Conservation (phyloP, 2,329 filamentous ascomycete species). For the Beauveria varroae region DNA sequence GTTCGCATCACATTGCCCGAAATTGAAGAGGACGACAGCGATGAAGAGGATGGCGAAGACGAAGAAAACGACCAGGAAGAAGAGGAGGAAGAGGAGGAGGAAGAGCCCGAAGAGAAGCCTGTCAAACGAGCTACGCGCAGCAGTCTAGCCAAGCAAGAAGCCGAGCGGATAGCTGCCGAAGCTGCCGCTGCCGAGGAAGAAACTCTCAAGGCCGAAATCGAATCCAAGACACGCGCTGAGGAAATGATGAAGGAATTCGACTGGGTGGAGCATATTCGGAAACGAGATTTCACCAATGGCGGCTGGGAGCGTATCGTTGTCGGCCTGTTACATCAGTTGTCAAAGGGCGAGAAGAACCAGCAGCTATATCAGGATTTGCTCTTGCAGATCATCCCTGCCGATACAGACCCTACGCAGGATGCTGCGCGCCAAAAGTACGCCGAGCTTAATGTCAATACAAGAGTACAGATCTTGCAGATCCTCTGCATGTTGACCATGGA, state of each 20-base stretch:
- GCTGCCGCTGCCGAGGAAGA: slow-evolving; percentile 46
- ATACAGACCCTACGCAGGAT: slow-evolving; percentile 66
- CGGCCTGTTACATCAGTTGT: slow-evolving; percentile 77
- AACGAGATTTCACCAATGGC: slow-evolving; percentile 77
- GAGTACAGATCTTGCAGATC: slow-evolving; percentile 73
- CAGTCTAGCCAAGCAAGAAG: slow-evolving; percentile 75
- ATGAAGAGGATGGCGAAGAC: slow-evolving; percentile 52
- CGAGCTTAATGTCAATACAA: slow-evolving; percentile 72
- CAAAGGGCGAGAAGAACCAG: slow-evolving; percentile 63
- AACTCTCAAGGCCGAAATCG: slow-evolving; percentile 37
- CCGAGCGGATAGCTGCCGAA: slow-evolving; percentile 58
- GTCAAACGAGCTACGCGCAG: slow-evolving; percentile 71
- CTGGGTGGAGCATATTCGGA: slow-evolving; percentile 79
- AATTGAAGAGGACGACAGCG: slow-evolving; percentile 62
- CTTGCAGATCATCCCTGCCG: slow-evolving; percentile 69
- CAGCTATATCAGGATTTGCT: slow-evolving; percentile 73
- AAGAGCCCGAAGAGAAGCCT: slow-evolving; percentile 64
- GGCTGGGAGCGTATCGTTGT: slow-evolving; percentile 90
- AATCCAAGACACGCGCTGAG: slow-evolving; percentile 58
- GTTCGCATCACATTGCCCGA: slow-evolving; percentile 73
- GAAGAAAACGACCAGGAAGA: slow-evolving; percentile 53
- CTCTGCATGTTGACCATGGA: slow-evolving; percentile 79
- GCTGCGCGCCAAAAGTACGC: slow-evolving; percentile 67
- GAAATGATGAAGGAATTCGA: slow-evolving; percentile 68
- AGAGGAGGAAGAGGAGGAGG: slow-evolving; percentile 45